Percentiles rank a stretch among this genome's conserved stretches.
Evolutionary conservation across 768 basidiomycete species (phyloP).

Genomic region (Suillus bovinus): DNA sequence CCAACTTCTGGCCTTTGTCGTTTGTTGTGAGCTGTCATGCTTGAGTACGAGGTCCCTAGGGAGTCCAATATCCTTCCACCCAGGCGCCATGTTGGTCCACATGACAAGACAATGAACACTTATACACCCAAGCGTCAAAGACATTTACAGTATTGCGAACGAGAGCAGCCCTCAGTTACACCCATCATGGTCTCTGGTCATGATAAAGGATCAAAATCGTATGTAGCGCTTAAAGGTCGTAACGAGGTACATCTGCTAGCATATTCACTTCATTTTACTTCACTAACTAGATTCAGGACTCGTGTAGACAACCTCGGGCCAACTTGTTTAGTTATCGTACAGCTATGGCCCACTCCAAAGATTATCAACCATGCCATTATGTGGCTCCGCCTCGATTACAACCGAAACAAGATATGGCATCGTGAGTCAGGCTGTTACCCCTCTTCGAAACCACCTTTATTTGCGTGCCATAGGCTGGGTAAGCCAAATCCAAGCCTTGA

Average conservation of each 20-base stretch:
- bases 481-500: not conserved
- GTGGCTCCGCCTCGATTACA: not conserved
- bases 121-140: not conserved
- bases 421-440: not conserved
- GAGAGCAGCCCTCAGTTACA: not conserved
- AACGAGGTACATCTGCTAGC: not conserved
- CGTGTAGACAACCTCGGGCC: not conserved
- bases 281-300: not conserved
- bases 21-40: not conserved
- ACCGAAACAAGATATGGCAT: not conserved
- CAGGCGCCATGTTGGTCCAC: not conserved
- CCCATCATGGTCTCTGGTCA: not conserved
- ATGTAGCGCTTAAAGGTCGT: not conserved
- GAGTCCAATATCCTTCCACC: not conserved
- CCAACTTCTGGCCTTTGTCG: not conserved
- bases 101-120: not conserved
- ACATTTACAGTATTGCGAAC: too few species aligned
- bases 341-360: not conserved
- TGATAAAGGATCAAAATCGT: not conserved
- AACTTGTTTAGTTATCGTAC: too few species aligned
- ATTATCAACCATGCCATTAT: not conserved
- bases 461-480: not conserved
- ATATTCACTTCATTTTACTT: not conserved
- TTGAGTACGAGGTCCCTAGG: not conserved
- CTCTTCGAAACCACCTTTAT: not conserved